Evolutionary conservation across 1,284 basidiomycete genomes (phyloP), one percentile per base, ranked within the genome.

Genomic region (Rhodotorula sp.): DNA sequence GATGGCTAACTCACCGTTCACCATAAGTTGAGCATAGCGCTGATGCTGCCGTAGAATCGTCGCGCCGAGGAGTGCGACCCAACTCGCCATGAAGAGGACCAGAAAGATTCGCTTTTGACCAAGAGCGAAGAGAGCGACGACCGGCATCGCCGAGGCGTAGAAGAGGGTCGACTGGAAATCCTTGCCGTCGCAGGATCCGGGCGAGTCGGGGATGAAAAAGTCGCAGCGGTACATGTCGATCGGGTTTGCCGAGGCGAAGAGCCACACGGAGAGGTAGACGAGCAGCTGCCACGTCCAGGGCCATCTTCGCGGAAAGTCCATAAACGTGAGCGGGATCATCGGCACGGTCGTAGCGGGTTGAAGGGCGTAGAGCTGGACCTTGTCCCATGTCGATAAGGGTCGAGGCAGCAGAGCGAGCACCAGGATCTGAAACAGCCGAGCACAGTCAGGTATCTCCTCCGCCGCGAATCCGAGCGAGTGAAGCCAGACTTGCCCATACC

Each of bases 121-220:
- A 64, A 93, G 80, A 3, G 90, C 90, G 78, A 93, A 90, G 15
- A 93, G 80, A 2, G 87, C 90, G 57, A 93, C 87, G 0, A 87
- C 88, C 77, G 90, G 90, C 31, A 90, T 80, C 16, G 87, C 90
- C 73, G 87, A 83, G 15, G 83, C 82, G 76, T 84, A 85, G 74
- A 84, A 84, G 60, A 62, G n/a, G 47, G 59, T 83, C 47, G 67
- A 62, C 60, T 69, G 62, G 56, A 55, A 71, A 19, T 73, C 74
- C 64, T 67, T 69, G 12, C 21, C 54, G 1, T 66, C 70, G 45
- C 68, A 68, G 7, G 52, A 34, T 43, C 38, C 38, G 38, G 38
- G 38, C 2, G 60, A 38, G 1, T 2, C 43, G 21, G 52, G 10
- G 1, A 38, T 21, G 64, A 66, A 75, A 64, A 47, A 70, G 21